Evolutionary conservation across 345 rosid species (phyloP).

Genomic region (Passiflora organensis): DNA sequence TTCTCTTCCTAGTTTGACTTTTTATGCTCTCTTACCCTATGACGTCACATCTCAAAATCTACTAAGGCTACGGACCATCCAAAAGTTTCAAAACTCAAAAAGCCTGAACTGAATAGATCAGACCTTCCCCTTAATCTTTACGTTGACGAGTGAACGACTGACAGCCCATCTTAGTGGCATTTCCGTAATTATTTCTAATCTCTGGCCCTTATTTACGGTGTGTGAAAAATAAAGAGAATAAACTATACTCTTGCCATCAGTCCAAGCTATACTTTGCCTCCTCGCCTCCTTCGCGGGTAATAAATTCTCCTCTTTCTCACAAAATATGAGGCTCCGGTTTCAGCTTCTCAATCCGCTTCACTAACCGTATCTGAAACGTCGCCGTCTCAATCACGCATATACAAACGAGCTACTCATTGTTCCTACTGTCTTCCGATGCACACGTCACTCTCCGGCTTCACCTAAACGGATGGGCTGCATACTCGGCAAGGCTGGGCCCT

Average conservation of each 20-base stretch:
- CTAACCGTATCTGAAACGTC: background rate
- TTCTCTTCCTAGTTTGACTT: slow-evolving; percentile 5
- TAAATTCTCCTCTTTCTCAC: background rate
- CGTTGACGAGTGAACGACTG: slow-evolving; percentile 1
- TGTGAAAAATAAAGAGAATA: no score
- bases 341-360: no score
- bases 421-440: slow-evolving; percentile 16
- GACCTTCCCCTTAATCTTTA: no score
- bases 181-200: slow-evolving; percentile 5
- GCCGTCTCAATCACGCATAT: slow-evolving; percentile 3
- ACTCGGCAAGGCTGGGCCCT: slow-evolving; percentile 36
- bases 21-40: background rate
- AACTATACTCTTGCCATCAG: no score
- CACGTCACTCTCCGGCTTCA: background rate
- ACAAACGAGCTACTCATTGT: background rate
- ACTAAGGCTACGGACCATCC: no score
- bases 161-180: slow-evolving; percentile 15
- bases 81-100: no score
- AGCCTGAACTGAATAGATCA: no score
- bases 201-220: background rate
- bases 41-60: slow-evolving; percentile 9
- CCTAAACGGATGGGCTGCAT: slow-evolving; percentile 59
- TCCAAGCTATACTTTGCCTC: slow-evolving; percentile 5
- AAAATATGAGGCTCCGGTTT: no score
- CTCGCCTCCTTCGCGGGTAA: slow-evolving; percentile 29